Evolutionary conservation across 768 basidiomycete genomes (phyloP), one percentile per base, ranked within the genome.

Genomic region (Agaricus blazei): DNA sequence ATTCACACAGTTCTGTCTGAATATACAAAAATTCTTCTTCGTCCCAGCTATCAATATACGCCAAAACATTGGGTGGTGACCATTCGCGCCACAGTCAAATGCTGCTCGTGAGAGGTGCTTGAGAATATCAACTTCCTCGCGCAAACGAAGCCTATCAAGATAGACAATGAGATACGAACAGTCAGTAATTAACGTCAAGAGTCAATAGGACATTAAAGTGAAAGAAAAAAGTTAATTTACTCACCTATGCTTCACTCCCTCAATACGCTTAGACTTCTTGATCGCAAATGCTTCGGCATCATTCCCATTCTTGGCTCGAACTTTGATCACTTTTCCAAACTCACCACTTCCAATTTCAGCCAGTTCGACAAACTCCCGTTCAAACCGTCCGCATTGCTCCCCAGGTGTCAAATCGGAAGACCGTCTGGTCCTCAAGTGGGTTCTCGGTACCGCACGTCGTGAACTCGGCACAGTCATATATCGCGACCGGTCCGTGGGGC

Each of bases 41-140:
- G 70, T 99, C 97, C 97, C 97, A 98, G 59, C 92, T 94, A 71
- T 97, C 93, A 58, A 93, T 77, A 64, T 94, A 96, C 15, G 80
- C 80, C 34, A 99, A 78, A 14, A 98, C 85, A 69, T 97, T 93
- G 0, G 82, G 70, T 93, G 89, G 24, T 75, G 65, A 51, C 68
- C 68, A 27, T 63, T 68, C 29, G 69, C 74, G 62, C 68, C 68
- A 56, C 71, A 69, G n/a, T 67, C 68, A 53, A 69, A 71, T 5
- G 75, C 72, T 48, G 70, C 68, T 56, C 68, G 63, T 43, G 75
- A 73, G 52, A 98, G 82, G 65, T 90, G 87, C 58, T 88, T 84
- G 40, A 98, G 79, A 59, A 96, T 86, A 60, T 96, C 90, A 37
- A 95, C 92, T 74, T 99, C 97, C 68, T 99, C 97, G 12, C 91